Base-by-base conservation (phyloP, 345 rosid genomes). In the Melaleuca alternifolia region DNA sequence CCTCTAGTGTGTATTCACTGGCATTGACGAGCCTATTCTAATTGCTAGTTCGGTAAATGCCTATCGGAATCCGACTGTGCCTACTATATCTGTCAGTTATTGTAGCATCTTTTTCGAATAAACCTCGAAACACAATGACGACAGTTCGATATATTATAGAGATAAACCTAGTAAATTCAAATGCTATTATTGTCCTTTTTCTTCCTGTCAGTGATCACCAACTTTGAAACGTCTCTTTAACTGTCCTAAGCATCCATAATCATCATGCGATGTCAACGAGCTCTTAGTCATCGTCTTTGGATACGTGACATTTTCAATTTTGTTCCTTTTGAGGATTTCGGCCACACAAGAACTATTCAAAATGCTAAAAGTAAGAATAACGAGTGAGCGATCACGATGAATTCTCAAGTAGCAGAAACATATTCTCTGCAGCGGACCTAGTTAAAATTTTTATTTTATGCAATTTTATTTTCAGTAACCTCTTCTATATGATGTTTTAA, bases 31-130 rank as follows among this genome's bases (percentile, higher is more conserved):
- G 48, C 79, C 46, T 71, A 18, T 33, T 33, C 10, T 71, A 71
- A 71, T 6, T 33, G 9, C 3, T 33, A 0, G 2, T 4, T 11
- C 0, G 6, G 33, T 65, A 7, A 33, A 30, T 33, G 46, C 9
- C 24, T 10, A 4, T 33, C 6, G 2, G 3, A 2, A 71, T 18
- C 2, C 3, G 1, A 0, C 3, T 0, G 9, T 16, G 20, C n/a
- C 33, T 3, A n/a, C 37, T 18, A 33, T 18, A 71, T 71, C 79
- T 71, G 2, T 33, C 12, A 4, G 33, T 8, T 71, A 33, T 71
- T 33, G 18, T 16, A 9, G 13, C 3, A 2, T 71, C 9, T 65
- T 18, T 65, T 30, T 4, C 11, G 23, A 65, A 30, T 71, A 71
- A 33, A 71, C 79, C 79, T 71, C 5, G 7, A 4, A 16, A 9